phyloP scores from a whole-genome alignment of 1,284 basidiomycete species.

The Filobasidium uniguttulatum region DNA sequence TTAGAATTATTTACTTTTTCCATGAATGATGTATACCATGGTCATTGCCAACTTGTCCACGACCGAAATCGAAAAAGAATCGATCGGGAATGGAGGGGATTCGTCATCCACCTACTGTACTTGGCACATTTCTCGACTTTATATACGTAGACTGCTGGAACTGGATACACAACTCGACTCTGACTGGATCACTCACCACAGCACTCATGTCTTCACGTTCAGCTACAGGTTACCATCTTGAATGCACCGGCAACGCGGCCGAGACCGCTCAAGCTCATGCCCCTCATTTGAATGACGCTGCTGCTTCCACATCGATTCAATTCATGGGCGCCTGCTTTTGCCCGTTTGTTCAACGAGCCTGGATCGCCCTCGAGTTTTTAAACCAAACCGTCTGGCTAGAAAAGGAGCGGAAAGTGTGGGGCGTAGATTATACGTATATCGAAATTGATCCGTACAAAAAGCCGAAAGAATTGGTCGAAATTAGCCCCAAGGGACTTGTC shows the following conservation, averaged over 20 bases:
- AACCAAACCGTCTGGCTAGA: not conserved
- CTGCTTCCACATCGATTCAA: conserved; percentile 34
- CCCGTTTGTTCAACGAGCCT: conserved; percentile 55
- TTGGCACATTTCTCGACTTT: no score
- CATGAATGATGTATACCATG: no score
- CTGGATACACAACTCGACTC: no score
- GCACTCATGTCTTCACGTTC: conserved; percentile 13
- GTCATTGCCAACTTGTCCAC: no score
- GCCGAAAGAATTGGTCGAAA: conserved; percentile 56
- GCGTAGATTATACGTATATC: conserved; percentile 11
- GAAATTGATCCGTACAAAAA: conserved; percentile 74
- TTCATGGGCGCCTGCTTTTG: conserved; percentile 59
- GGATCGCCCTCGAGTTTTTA: conserved; percentile 48
- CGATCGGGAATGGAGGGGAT: no score
- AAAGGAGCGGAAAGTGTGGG: not conserved
- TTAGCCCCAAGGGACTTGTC: conserved; percentile 65
- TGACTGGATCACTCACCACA: no score
- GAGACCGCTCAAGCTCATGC: conserved; percentile 43
- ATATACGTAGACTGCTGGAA: no score
- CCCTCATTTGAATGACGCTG: conserved; percentile 21
- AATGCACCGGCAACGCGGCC: conserved; percentile 47
- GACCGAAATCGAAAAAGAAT: no score
- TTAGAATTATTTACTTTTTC: no score
- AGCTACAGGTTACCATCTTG: conserved; percentile 39
- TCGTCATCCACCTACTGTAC: no score